Evolutionary conservation across 441 rosid species (phyloP).

Genomic region (California macrophylla): DNA sequence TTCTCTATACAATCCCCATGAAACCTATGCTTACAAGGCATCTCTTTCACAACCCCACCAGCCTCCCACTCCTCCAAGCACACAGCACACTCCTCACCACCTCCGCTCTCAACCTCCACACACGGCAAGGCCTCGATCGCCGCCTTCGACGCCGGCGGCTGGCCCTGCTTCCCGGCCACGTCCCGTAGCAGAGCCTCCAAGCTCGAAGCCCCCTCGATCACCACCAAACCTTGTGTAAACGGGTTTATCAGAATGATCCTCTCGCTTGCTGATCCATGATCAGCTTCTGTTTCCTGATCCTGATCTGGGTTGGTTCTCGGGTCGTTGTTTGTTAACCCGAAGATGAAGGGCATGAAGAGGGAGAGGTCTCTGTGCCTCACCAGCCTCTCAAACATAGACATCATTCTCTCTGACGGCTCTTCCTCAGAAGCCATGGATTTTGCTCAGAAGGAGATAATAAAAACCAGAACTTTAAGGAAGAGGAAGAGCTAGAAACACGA

Average conservation of each 20-base stretch:
- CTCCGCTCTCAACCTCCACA: constrained; percentile 19
- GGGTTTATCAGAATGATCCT: constrained; percentile 1
- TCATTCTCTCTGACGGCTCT: not conserved
- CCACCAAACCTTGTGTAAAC: not conserved
- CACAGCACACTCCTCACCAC: constrained; percentile 44
- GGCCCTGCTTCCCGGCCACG: not conserved
- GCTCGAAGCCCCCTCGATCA: not conserved
- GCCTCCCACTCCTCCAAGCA: constrained; percentile 59
- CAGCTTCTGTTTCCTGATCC: not conserved
- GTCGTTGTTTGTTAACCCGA: not conserved
- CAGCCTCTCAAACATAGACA: not conserved
- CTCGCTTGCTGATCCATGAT: not conserved
- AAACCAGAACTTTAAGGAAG: not conserved
- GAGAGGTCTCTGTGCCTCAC: not conserved
- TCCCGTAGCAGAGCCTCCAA: not conserved
- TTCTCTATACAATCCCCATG: constrained; percentile 61
- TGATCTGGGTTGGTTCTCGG: not conserved
- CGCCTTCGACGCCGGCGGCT: constrained; percentile 1
- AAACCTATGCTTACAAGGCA: constrained; percentile 79
- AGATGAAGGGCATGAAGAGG: constrained; percentile 2
- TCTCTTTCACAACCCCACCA: constrained; percentile 53
- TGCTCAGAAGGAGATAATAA: not conserved
- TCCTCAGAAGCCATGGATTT: not conserved
- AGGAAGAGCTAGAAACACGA: not conserved
- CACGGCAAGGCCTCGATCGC: constrained; percentile 1